Conservation (phyloP, 768 basidiomycete genomes). For the Hygrocybe coccinea region DNA sequence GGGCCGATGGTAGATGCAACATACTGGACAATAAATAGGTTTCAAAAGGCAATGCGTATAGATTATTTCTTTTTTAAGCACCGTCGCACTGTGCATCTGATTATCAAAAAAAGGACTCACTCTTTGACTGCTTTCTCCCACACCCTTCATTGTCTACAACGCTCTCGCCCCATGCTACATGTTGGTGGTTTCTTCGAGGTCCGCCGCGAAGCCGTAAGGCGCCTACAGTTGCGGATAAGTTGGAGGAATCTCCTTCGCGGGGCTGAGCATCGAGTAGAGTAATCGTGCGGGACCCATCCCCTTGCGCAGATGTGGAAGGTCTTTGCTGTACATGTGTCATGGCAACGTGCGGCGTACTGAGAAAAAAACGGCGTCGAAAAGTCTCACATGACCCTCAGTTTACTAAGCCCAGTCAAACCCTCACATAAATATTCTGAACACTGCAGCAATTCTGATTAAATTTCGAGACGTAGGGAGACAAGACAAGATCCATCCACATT, state of each 20-base stretch:
- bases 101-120: constrained; percentile 49
- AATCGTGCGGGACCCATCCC: constrained; percentile 53
- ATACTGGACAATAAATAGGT: no score
- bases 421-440: no score
- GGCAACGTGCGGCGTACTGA: no score
- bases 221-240: constrained; percentile 33
- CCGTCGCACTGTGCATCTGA: no score
- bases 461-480: background rate
- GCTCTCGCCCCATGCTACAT: constrained; percentile 79
- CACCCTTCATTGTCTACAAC: constrained; percentile 89
- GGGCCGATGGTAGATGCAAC: constrained; percentile 91
- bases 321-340: constrained; percentile 11
- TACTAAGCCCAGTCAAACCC: no score
- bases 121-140: constrained; percentile 90
- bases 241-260: constrained; percentile 21
- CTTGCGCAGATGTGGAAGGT: constrained; percentile 38
- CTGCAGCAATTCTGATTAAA: no score
- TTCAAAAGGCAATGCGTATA: no score
- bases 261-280: constrained; percentile 39
- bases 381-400: background rate
- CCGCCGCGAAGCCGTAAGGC: constrained; percentile 59
- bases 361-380: background rate
- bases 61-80: no score
- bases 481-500: background rate
- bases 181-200: constrained; percentile 40